Percentiles rank a stretch among this genome's conserved stretches.
phyloP scores from a whole-genome alignment of 73 alveolate genomes.

The Blepharisma japonicum region DNA sequence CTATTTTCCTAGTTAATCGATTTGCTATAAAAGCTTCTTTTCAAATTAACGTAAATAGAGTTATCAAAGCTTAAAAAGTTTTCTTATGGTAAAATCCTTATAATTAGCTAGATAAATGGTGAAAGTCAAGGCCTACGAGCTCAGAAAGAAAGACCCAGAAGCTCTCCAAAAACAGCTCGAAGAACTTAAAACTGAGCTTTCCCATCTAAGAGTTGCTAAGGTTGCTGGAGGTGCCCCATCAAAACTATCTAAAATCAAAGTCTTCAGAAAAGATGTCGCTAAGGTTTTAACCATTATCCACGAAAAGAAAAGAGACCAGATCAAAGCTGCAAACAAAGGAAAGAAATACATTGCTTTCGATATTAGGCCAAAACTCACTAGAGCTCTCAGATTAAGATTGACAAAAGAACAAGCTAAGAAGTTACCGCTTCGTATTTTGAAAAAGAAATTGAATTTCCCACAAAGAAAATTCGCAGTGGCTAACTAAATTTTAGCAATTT shows the following conservation, averaged over 20 bases:
- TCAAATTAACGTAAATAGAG: no score
- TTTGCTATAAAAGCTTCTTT: no score
- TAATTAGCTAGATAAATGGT: slow-evolving; percentile 7
- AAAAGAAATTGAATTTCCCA: slow-evolving; percentile 76
- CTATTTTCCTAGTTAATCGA: no score
- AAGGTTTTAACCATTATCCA: slow-evolving; percentile 78
- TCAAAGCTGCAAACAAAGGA: slow-evolving; percentile 55
- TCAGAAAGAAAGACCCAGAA: slow-evolving; percentile 17
- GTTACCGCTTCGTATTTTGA: slow-evolving; percentile 66
- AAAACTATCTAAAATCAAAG: slow-evolving; percentile 66
- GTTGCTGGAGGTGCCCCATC: slow-evolving; percentile 77
- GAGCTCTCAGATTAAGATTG: slow-evolving; percentile 74
- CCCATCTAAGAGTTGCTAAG: slow-evolving; percentile 71
- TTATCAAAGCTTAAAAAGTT: no score
- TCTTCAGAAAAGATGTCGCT: slow-evolving; percentile 85
- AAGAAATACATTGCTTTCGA: slow-evolving; percentile 74
- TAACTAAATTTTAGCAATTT: not conserved
- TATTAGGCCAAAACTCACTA: slow-evolving; percentile 78
- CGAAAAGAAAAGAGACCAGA: slow-evolving; percentile 82
- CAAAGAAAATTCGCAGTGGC: slow-evolving; percentile 76
- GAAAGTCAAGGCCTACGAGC: slow-evolving; percentile 31
- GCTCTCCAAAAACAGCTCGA: slow-evolving; percentile 17
- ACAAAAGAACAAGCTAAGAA: slow-evolving; percentile 65
- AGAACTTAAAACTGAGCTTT: slow-evolving; percentile 52
- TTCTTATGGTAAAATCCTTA: no score